Percentiles rank a stretch among this genome's conserved stretches.
Conservation (phyloP, 495 filamentous ascomycete genomes). For the Xylaria palmicola region DNA sequence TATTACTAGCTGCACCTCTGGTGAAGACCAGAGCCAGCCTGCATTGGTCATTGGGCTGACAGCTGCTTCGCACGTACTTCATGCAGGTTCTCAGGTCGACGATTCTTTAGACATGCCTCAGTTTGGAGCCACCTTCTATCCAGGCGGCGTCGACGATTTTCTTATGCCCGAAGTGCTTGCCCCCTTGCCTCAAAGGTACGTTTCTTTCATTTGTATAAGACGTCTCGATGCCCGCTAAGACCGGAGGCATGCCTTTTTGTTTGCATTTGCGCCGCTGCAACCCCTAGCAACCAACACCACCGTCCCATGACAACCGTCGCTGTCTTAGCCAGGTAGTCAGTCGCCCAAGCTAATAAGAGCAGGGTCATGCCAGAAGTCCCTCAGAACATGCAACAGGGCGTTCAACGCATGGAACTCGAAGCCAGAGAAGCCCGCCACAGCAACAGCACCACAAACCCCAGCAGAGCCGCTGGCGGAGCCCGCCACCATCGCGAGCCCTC, state of each 20-base stretch:
- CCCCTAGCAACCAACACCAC: background rate
- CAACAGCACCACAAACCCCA: constrained; percentile 13
- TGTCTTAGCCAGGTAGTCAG: background rate
- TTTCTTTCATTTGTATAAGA: constrained; percentile 19
- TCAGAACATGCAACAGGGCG: constrained; percentile 83
- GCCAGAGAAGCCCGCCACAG: constrained; percentile 51
- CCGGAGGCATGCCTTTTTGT: constrained; percentile 15
- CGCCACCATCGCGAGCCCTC: constrained; percentile 37
- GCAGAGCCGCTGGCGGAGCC: constrained; percentile 23
- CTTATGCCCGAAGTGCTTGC: constrained; percentile 63
- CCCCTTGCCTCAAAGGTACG: constrained; percentile 88
- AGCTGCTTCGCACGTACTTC: constrained; percentile 32
- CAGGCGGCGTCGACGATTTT: constrained; percentile 86
- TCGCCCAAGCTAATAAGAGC: constrained; percentile 13
- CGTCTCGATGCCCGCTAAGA: constrained; percentile 12
- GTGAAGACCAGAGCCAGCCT: constrained; percentile 1
- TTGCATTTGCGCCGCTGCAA: constrained; percentile 4
- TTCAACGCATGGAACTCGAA: constrained; percentile 85
- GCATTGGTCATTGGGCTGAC: constrained; percentile 25
- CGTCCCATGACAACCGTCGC: background rate
- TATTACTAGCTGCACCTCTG: constrained; percentile 7
- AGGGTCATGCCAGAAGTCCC: constrained; percentile 62
- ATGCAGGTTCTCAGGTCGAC: constrained; percentile 42
- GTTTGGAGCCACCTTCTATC: constrained; percentile 85
- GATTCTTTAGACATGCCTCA: constrained; percentile 47